A percentile compares a stretch with the other conserved stretches of the same genome.
Conservation (phyloP, 1,284 basidiomycete species). For the Meripilus lineatus region DNA sequence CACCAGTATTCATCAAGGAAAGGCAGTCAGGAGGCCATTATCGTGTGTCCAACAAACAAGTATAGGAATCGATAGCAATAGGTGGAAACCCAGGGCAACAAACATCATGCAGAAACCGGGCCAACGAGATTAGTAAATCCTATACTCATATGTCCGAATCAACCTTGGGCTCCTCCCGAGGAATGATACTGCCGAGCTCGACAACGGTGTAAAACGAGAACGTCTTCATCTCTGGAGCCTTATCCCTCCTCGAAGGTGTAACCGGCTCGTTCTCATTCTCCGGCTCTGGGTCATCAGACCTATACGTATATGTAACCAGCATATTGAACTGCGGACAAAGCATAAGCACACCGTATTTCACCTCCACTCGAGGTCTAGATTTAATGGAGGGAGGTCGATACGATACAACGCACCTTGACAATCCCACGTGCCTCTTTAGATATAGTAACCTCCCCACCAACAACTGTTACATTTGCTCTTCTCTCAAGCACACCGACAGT, state of each 20-base stretch:
- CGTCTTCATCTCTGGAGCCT: slow-evolving; percentile 70
- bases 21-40: too few relatives aligned
- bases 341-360: too few relatives aligned
- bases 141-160: too few relatives aligned
- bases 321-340: slow-evolving; percentile 71
- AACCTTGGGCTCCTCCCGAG: slow-evolving; percentile 44
- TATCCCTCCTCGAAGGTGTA: slow-evolving; percentile 39
- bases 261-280: slow-evolving; percentile 53
- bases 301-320: slow-evolving; percentile 88
- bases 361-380: slow-evolving; percentile 17
- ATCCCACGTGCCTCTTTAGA: slow-evolving; percentile 70
- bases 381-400: slow-evolving; percentile 7
- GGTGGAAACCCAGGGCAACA: too few relatives aligned
- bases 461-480: slow-evolving; percentile 81
- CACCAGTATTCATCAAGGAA: too few relatives aligned
- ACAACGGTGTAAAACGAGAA: slow-evolving; percentile 84
- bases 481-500: slow-evolving; percentile 78
- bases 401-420: slow-evolving; percentile 54
- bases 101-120: too few relatives aligned
- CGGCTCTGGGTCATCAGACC: slow-evolving; percentile 72
- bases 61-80: too few relatives aligned
- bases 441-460: slow-evolving; percentile 80
- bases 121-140: too few relatives aligned
- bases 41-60: too few relatives aligned
- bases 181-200: slow-evolving; percentile 67